Base-by-base conservation (phyloP, 2,329 filamentous ascomycete genomes). In the Pseudogymnoascus sp. region DNA sequence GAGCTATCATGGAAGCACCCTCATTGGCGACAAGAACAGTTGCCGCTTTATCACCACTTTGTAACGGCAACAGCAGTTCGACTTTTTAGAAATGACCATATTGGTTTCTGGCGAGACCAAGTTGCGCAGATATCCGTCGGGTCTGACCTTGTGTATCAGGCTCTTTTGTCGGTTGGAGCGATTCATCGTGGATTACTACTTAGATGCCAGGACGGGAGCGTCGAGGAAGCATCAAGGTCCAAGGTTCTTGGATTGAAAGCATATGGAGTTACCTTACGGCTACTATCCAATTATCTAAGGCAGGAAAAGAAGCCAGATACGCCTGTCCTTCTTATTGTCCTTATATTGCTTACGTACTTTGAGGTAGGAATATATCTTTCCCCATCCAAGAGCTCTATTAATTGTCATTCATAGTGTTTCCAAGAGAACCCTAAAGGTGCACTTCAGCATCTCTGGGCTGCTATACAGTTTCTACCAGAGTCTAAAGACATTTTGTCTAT, bases 1-100 rank as follows among this genome's bases (percentile, higher is more conserved):
- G 42, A 46, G 19, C 42, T 46, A 4, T 46, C 42, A 21, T 46
- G 42, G 42, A 46, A 26, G 42, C 42, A 46, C 21, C 42, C 42
- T 15, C 42, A 66, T 50, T 69, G 67, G 67, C 62, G 66, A 17
- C 60, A 64, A 23, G 68, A 69, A 29, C 66, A 69, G 23, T 35
- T 68, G 4, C 67, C 68, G 11, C 60, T 69, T 10, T 69, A 69
- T 63, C 68, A 69, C 42, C 68, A 69, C 50, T 69, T 69, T 59
- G 66, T 69, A 2, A 69, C 68, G 9, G 64, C 63, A n/a, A 69
- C 67, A 3, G 68, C 62, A 0, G 35, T 63, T 1, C 19, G 65
- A 4, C 59, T 69, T 15, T 69, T 69, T 26, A 46, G 68, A 31
- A 21, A 35, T 15, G 68, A 69, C 38, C 68, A 69, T 59, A 38